Evolutionary conservation across 2,329 filamentous ascomycete species (phyloP), one percentile per base, ranked within the genome.

Genomic region (Colletotrichum melonis): DNA sequence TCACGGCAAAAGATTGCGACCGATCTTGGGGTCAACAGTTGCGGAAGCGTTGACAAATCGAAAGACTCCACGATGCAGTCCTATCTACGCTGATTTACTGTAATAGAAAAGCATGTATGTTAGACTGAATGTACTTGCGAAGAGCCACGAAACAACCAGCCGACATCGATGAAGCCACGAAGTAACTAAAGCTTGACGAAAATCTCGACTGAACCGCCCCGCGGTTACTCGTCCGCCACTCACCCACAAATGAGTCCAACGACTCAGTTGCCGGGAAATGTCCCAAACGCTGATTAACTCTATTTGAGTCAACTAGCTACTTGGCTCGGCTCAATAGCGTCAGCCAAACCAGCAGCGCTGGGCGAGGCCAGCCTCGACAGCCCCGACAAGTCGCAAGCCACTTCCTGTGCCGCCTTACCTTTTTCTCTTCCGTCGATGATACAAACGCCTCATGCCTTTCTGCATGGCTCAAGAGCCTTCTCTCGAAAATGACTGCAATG

Each of bases 251-350:
- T 11, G 30, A 59, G 35, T 52, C n/a, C 70, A 71, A 52, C 59
- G 32, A 57, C 60, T 22, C 64, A 52, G 52, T 22, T 49, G 24
- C 57, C 24, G 16, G 26, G 46, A 32, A 22, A 9, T 62, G 32
- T 52, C n/a, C 38, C 30, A 35, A 68, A 54, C 46, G 38, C 59
- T 26, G 14, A 22, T 67, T 30, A 67, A 67, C 57, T 72, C 62
- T 63, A 68, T 67, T 59, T 24, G 49, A 63, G 16, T n/a, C 57
- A 7, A 54, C 68, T 72, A 72, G 52, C 28, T n/a, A 12, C 35
- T 32, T 14, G 42, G 24, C 35, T 24, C 16, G 12, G 14, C 52
- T 67, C 72, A 63, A 74, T 74, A 74, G 68, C 57, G 72, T n/a
- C 63, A 38, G 35, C 56, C 32, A 30, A 38, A 12, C 16, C 32